Base-by-base conservation (phyloP, 2,329 filamentous ascomycete genomes). In the Phoma sp. region DNA sequence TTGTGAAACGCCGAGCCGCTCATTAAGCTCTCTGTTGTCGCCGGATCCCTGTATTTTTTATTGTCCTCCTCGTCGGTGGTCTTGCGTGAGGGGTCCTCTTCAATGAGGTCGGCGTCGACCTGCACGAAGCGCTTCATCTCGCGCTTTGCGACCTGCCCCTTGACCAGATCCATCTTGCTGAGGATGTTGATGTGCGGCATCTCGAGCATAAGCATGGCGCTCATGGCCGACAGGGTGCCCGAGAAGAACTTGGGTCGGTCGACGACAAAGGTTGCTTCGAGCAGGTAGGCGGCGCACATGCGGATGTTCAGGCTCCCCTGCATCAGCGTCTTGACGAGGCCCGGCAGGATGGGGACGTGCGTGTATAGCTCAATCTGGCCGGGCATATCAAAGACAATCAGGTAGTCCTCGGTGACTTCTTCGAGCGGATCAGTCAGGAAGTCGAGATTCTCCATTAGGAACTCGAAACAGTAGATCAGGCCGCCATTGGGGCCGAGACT, bases 321-420 rank as follows among this genome's bases (percentile, higher is more conserved):
- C 34, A 89, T 92, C 45, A 98, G 83, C 72, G 91, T 91, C 68
- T 88, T 89, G 62, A 93, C 87, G 40, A 99, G 84, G 17, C 87
- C 85, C 1, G 95, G 95, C 26, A 99, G 81, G 62, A 99, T 90
- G 32, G 95, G 95, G 28, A 98, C 90, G 74, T 99, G 95, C 2
- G 93, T 98, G 79, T 98, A 99, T 12, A 99, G 86, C 78, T 99
- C 95, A 76, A 99, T 98, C 80, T 99, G 95, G 52, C 95, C 95
- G 0, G 95, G 95, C 90, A 98, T 97, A 78, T 99, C 95, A 78
- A 99, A 92, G 60, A 99, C 90, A 76, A 98, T 96, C 59, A 99
- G 84, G 76, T 96, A 97, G 68, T 98, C 95, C 68, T 99, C 95
- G 9, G 91, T 93, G 51, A 96, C 81, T 34, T 87, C 84, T 66